Conservation (phyloP, 2,329 filamentous ascomycete species). For the Xylaria arbuscula region DNA sequence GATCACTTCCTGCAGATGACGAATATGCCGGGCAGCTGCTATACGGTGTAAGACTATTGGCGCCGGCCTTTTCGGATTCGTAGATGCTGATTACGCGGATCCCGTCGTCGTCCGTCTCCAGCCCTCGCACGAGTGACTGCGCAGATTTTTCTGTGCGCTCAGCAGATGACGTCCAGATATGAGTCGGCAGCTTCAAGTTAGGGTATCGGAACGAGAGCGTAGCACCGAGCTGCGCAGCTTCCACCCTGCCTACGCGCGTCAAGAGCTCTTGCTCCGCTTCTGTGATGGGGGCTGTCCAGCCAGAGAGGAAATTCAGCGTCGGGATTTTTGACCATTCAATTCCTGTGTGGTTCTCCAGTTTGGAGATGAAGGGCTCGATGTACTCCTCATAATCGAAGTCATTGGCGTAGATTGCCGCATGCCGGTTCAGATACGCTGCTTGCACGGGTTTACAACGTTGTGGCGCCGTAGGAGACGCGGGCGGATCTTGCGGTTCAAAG, state of each 20-base stretch:
- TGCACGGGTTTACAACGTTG: conserved; percentile 62
- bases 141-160: conserved; percentile 70
- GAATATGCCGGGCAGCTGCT: conserved; percentile 73
- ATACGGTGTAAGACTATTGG: conserved; percentile 72
- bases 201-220: conserved; percentile 69
- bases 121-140: conserved; percentile 66
- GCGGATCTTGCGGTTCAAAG: conserved; percentile 65
- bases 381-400: conserved; percentile 69
- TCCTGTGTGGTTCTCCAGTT: conserved; percentile 66
- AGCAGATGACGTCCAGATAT: conserved; percentile 71
- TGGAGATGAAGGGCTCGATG: conserved; percentile 66
- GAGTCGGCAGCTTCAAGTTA: conserved; percentile 61
- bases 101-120: conserved; percentile 63
- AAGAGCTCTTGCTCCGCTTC: conserved; percentile 68
- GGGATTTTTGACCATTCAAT: conserved; percentile 68
- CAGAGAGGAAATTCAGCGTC: conserved; percentile 65
- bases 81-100: conserved; percentile 67
- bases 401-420: conserved; percentile 70
- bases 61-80: conserved; percentile 67
- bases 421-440: conserved; percentile 67
- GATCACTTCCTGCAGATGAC: conserved; percentile 65
- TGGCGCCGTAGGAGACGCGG: conserved; percentile 56
- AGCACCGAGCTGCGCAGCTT: conserved; percentile 69
- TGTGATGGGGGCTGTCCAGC: conserved; percentile 68
- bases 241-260: conserved; percentile 69